Conservation (phyloP, 2,329 filamentous ascomycete species). For the Phaeophleospora eucalypticola region DNA sequence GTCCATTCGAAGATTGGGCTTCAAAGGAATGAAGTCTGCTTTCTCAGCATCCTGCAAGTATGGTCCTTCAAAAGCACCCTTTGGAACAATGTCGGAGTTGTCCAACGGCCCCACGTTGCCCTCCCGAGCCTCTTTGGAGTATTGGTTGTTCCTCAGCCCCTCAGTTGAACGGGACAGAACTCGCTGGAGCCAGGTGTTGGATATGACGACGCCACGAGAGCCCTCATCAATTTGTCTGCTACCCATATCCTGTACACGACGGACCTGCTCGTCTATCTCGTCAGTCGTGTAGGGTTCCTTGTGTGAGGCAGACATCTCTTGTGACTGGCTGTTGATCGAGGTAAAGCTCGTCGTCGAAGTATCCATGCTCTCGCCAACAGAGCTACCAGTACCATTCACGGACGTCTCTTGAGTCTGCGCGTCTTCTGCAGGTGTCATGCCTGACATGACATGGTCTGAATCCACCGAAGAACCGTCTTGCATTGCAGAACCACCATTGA, state of each 20-base stretch:
- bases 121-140: slow-evolving; percentile 56
- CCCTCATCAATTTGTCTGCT: slow-evolving; percentile 58
- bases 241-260: slow-evolving; percentile 60
- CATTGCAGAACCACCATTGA: slow-evolving; percentile 13
- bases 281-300: slow-evolving; percentile 24
- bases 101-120: slow-evolving; percentile 75
- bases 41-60: slow-evolving; percentile 22
- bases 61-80: slow-evolving; percentile 27
- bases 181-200: slow-evolving; percentile 70
- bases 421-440: slow-evolving; percentile 12
- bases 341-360: slow-evolving; percentile 22
- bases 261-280: slow-evolving; percentile 63
- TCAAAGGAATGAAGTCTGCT: slow-evolving; percentile 64
- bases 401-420: slow-evolving; percentile 16
- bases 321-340: slow-evolving; percentile 1
- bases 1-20: slow-evolving; percentile 58
- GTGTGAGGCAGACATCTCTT: slow-evolving; percentile 5
- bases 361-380: slow-evolving; percentile 9
- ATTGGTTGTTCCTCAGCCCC: slow-evolving; percentile 52
- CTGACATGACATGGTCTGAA: slow-evolving; percentile 21
- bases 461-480: slow-evolving; percentile 9
- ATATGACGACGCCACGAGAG: slow-evolving; percentile 74
- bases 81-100: slow-evolving; percentile 70
- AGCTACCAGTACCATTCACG: slow-evolving; percentile 1
- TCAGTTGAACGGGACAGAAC: slow-evolving; percentile 64